Base-by-base conservation (phyloP, 177 flowering plant species). In the Vitis hybrid region DNA sequence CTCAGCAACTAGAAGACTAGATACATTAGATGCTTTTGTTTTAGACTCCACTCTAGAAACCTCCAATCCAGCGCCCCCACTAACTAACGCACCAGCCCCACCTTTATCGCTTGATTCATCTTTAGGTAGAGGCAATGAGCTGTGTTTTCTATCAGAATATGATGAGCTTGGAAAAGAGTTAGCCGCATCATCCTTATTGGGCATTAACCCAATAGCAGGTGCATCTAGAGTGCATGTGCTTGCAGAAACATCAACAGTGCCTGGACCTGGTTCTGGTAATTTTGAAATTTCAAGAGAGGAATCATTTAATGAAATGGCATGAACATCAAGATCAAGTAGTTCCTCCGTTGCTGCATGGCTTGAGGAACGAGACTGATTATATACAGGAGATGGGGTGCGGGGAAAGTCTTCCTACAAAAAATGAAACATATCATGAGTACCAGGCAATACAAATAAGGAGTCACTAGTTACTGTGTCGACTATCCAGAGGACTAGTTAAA, bases 361-460 rank as follows among this genome's bases (percentile, higher is more conserved):
- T 31, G 72, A 67, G 7, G 79, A 49, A 31, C 66, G 77, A 45
- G 82, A 62, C 55, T 76, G 80, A 71, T 53, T 82, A 62, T 70
- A 78, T 13, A 83, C 86, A 61, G 83, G 83, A 68, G 84, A 83
- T n/a, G 86, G 86, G 2, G 79, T 78, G 12, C 80, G 82, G 26
- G 83, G 82, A 55, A 80, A 74, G 64, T 77, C 84, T 66, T 78
- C 79, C 85, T 82, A 55, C 70, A 66, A 12, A 60, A 31, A 67
- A 55, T 31, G 13, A 56, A 66, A 52, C 31, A 65, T 1, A 62
- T 15, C 6, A 14, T 8, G 13, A 29, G 62, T 31, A 7, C 50
- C 50, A 59, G 19, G 13, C 3, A 18, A 48, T 33, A n/a, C 15
- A 15, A 2, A 65, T 15, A 19, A 49, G 29, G 4, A 26, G 3